A percentile compares a stretch with the other conserved stretches of the same genome.
Conservation (phyloP, 768 basidiomycete species). For the Phallus indusiatus region DNA sequence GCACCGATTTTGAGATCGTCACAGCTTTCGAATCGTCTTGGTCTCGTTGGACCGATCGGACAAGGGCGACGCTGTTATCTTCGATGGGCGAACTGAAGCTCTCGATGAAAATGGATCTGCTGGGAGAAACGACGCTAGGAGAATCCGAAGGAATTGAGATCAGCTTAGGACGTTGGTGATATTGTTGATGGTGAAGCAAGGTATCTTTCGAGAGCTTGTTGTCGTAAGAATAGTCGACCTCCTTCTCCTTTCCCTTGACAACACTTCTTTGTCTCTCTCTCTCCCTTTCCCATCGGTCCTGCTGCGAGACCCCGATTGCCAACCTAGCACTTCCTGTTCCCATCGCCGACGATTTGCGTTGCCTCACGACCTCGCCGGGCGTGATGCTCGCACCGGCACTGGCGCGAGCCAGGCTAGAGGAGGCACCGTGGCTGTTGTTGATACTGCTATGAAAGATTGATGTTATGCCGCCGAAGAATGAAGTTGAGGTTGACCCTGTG, state of each 20-base stretch:
- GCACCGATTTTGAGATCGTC: neutral
- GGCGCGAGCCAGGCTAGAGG: too few species aligned
- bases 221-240: too few species aligned
- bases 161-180: neutral
- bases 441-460: too few species aligned
- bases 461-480: too few species aligned
- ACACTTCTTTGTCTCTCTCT: neutral
- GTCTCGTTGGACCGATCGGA: too few species aligned
- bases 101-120: neutral
- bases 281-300: neutral
- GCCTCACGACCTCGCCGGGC: neutral
- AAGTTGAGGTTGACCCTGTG: neutral
- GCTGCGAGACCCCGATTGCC: neutral
- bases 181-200: too few species aligned
- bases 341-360: neutral
- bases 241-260: too few species aligned
- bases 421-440: too few species aligned
- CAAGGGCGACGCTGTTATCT: neutral
- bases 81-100: neutral
- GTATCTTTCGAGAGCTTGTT: too few species aligned
- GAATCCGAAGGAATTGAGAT: neutral
- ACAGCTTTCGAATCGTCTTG: neutral
- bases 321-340: neutral
- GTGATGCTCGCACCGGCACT: neutral
- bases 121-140: neutral